Evolutionary conservation across 495 filamentous ascomycete genomes (phyloP).

Genomic region (Friedmanniomyces simplex): DNA sequence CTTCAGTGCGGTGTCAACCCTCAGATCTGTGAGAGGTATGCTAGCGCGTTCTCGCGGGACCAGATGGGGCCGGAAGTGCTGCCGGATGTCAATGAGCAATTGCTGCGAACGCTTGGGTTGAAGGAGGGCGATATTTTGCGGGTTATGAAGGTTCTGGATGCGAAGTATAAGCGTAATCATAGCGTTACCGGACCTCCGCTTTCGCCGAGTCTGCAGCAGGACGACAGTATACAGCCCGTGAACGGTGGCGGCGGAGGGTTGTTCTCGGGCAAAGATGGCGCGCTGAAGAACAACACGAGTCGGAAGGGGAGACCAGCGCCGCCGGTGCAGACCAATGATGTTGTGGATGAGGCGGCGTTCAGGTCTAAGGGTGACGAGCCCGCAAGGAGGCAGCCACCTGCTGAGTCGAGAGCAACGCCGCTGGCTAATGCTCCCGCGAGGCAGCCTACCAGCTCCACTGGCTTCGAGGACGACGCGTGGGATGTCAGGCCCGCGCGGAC

Average conservation of each 20-base stretch:
- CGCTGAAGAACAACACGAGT: conserved; percentile 78
- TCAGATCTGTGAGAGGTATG: conserved; percentile 87
- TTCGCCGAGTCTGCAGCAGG: conserved; percentile 18
- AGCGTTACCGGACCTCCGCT: conserved; percentile 47
- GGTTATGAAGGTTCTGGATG: conserved; percentile 82
- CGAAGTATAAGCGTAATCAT: conserved; percentile 62
- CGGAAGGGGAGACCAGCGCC: conserved; percentile 83
- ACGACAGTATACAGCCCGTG: conserved; percentile 26
- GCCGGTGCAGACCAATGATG: conserved; percentile 68
- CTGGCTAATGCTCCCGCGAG: conserved; percentile 38
- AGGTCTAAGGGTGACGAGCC: conserved; percentile 26
- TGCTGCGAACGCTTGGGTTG: conserved; percentile 74
- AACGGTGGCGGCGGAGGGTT: conserved; percentile 51
- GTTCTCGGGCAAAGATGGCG: conserved; percentile 84
- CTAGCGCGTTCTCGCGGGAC: conserved; percentile 75
- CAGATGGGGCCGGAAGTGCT: conserved; percentile 91
- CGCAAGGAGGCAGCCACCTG: conserved; percentile 38
- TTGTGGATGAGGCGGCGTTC: conserved; percentile 80
- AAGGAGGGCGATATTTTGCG: conserved; percentile 95
- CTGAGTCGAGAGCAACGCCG: conserved; percentile 42
- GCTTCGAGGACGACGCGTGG: conserved; percentile 96
- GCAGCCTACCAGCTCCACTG: conserved; percentile 33
- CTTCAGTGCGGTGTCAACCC: conserved; percentile 80
- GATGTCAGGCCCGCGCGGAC: conserved; percentile 85
- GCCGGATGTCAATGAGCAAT: conserved; percentile 71